Base-by-base conservation (phyloP, 2,329 filamentous ascomycete genomes). In the Colletotrichum cuscutae region DNA sequence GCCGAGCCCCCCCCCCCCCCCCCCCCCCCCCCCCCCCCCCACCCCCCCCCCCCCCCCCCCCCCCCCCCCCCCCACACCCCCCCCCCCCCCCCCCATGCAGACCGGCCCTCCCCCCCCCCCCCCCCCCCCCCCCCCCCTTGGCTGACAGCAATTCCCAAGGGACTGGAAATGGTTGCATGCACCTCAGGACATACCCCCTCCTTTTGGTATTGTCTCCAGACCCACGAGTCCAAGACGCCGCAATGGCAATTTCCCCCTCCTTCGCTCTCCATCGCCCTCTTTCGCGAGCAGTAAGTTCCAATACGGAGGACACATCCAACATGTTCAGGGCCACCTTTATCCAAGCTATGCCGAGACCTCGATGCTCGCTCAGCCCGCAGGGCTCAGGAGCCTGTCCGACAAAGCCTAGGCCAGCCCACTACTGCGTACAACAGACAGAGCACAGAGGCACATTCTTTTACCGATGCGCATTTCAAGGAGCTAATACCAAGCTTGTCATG, bases 111-210 rank as follows among this genome's bases (percentile, higher is more conserved):
- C 52, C 32, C 28, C 46, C 71, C 26, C 24, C 52, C 32, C 28
- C 46, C 71, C 26, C 24, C 52, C 32, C 28, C 46, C 71, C 26
- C 71, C 26, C 26, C 26, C 26, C 26, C 26, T 26, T 70, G 65
- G 61, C 46, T 22, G 53, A 54, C 26, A 54, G 71, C 66, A 71
- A 73, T 73, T 72, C 71, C 71, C 71, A 65, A 73, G 71, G 49
- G 52, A 59, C 71, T 73, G 71, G 71, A 73, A 73, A 70, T 69
- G 66, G 71, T 73, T 73, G 71, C 54, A 67, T 73, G 71, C 66
- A 70, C 71, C 66, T 70, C 56, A 70, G 71, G 66, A 71, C 54
- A 37, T 54, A 49, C 54, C 26, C 67, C 22, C 60, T 70, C 46
- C 56, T 60, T 72, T 65, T 19, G 70, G 70, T 62, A 57, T 72